These are phyloP conservation scores for Phaeotremella skinneri DNA, from an alignment of 768 basidiomycete species.

Conservation along the genomic window DNA sequence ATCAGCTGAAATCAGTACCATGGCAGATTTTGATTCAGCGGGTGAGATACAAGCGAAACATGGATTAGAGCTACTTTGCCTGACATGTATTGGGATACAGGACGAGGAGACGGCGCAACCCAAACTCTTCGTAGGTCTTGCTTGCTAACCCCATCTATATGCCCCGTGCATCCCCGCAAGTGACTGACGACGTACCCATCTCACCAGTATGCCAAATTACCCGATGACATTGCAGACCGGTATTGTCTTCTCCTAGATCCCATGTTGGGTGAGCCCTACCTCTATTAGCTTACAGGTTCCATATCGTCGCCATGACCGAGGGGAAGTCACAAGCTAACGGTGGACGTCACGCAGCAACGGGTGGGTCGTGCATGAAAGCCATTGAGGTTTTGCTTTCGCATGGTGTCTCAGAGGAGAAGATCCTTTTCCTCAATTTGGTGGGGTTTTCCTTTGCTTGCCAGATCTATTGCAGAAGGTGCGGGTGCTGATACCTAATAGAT, in stretches of 20 bases:
- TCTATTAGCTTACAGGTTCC: constrained; percentile 2
- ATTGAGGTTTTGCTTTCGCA: constrained; percentile 89
- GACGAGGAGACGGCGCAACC: constrained; percentile 92
- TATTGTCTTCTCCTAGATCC: constrained; percentile 95
- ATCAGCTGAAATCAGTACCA: constrained; percentile 2
- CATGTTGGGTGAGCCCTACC: constrained; percentile 73
- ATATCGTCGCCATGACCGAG: neutral
- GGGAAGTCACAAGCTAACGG: neutral
- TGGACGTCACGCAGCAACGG: constrained; percentile 63
- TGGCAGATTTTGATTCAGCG: constrained; percentile 81
- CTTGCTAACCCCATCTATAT: constrained; percentile 61
- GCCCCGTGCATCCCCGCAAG: neutral
- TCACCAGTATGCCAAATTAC: constrained; percentile 64
- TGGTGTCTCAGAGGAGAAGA: constrained; percentile 89
- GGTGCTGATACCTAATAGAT: constrained; percentile 58
- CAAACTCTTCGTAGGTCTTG: constrained; percentile 67
- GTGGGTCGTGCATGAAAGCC: constrained; percentile 96
- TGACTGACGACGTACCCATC: constrained; percentile 11
- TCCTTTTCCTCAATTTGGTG: constrained; percentile 91
- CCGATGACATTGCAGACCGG: constrained; percentile 83
- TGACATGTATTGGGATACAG: constrained; percentile 53
- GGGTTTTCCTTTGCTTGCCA: constrained; percentile 37
- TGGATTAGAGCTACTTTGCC: neutral
- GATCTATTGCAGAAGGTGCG: neutral
- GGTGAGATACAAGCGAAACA: constrained; percentile 56